Conservation (phyloP, 371 early-diverging fungal genomes). For the Mucor lusitanicus region DNA sequence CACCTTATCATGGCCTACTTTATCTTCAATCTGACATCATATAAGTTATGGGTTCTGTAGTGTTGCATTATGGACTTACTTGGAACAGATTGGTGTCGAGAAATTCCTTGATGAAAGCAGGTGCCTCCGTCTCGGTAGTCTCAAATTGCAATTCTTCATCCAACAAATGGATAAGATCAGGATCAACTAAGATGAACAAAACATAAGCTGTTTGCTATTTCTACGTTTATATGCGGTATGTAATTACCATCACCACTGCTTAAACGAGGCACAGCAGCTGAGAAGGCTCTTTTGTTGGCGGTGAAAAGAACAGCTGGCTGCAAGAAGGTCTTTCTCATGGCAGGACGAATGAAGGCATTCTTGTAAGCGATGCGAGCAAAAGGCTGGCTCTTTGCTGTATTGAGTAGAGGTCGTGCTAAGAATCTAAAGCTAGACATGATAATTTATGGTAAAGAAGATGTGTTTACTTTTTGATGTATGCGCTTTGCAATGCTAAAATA, state of each 20-base stretch:
- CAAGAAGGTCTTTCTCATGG: background rate
- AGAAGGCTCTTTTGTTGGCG: slow-evolving; percentile 10
- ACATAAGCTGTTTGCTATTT: background rate
- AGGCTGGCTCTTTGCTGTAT: background rate
- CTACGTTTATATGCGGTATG: background rate
- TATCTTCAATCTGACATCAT: slow-evolving; percentile 62
- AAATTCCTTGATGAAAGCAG: slow-evolving; percentile 67
- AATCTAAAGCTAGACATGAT: background rate
- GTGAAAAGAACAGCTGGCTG: background rate
- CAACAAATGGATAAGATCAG: slow-evolving; percentile 64
- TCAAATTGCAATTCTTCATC: slow-evolving; percentile 77
- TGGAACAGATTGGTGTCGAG: slow-evolving; percentile 67
- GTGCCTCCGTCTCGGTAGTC: slow-evolving; percentile 41
- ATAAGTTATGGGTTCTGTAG: background rate
- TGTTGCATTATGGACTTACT: slow-evolving; percentile 23
- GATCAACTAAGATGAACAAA: slow-evolving; percentile 42
- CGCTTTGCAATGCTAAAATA: background rate
- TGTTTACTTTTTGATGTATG: background rate
- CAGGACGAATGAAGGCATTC: background rate
- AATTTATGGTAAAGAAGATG: background rate
- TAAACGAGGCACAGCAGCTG: slow-evolving; percentile 8
- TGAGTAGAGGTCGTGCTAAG: background rate
- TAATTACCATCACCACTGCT: slow-evolving; percentile 22
- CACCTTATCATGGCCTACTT: slow-evolving; percentile 72
- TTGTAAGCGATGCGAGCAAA: background rate